These are phyloP conservation scores for Trichoderma aggressivum DNA, from an alignment of 2,329 filamentous ascomycete genomes.

Conservation along the genomic window DNA sequence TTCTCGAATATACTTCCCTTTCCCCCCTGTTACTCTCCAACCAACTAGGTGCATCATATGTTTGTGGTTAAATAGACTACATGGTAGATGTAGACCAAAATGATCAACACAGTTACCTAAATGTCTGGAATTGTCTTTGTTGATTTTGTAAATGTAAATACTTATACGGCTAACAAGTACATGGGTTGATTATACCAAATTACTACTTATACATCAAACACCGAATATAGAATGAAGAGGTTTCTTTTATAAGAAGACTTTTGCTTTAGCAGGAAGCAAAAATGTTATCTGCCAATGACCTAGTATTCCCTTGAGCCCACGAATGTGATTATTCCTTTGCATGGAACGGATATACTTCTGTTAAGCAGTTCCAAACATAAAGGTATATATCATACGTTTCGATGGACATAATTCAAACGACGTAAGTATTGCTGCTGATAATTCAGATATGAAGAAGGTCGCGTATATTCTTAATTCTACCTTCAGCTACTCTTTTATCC, in stretches of 20 bases:
- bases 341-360: not conserved
- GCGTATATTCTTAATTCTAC: not conserved
- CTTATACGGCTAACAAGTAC: not conserved
- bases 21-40: not conserved
- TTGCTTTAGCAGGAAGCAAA: not conserved
- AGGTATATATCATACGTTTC: fast-evolving
- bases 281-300: not conserved
- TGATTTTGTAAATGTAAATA: not conserved
- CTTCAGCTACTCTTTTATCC: not conserved
- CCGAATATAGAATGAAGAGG: not conserved
- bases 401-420: not conserved
- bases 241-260: not conserved
- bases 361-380: not conserved
- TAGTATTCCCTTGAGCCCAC: not conserved
- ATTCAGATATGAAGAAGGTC: not conserved
- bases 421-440: not conserved
- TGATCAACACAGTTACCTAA: not conserved
- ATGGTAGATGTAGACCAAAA: not conserved
- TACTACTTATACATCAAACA: not conserved
- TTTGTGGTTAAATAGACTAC: not conserved
- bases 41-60: not conserved
- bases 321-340: not conserved
- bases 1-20: not conserved
- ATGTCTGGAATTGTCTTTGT: not conserved
- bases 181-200: not conserved